Percentiles rank a stretch among this genome's conserved stretches.
These are phyloP conservation scores for Saccharomycopsis babjevae DNA, from an alignment of 805 yeast species.

Conservation along the genomic window DNA sequence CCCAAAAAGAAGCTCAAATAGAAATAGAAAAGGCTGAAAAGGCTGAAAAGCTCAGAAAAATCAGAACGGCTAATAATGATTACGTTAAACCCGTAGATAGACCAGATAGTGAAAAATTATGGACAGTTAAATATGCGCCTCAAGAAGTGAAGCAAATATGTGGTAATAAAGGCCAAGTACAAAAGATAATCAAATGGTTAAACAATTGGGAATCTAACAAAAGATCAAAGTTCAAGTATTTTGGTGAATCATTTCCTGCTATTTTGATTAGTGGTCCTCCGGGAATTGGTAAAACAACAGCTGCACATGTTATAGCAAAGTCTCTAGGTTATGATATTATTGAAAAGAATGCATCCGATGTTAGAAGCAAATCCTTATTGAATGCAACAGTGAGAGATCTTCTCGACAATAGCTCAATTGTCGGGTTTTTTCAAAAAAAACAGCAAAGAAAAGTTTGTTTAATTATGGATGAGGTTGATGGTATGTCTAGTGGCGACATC, in stretches of 20 bases:
- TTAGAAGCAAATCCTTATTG: conserved; percentile 71
- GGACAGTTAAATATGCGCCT: conserved; percentile 96
- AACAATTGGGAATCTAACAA: conserved; percentile 51
- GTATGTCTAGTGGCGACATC: conserved; percentile 98
- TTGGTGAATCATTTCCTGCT: conserved; percentile 66
- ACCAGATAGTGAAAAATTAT: conserved; percentile 53
- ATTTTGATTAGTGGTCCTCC: conserved; percentile 87
- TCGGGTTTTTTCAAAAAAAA: conserved; percentile 55
- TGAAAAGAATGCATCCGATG: conserved; percentile 83
- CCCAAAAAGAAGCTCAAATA: conserved; percentile 41
- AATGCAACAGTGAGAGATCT: conserved; percentile 60
- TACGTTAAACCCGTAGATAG: conserved; percentile 27
- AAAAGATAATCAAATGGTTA: conserved; percentile 64
- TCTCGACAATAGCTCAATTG: conserved; percentile 71
- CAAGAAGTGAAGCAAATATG: conserved; percentile 63
- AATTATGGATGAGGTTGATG: conserved; percentile 98
- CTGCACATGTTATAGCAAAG: conserved; percentile 73
- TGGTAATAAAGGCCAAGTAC: conserved; percentile 77
- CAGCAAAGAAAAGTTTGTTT: conserved; percentile 54
- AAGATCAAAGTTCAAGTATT: conserved; percentile 43
- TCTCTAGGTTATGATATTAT: conserved; percentile 73
- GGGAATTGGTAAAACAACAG: conserved; percentile 86
- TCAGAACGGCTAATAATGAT: conserved; percentile 16
- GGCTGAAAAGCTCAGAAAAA: conserved; percentile 24
- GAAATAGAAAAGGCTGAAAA: conserved; percentile 36